Percentiles rank a stretch among this genome's conserved stretches.
These are phyloP conservation scores for Cladobotryum mycophilum DNA, from an alignment of 2,329 filamentous ascomycete species.

Conservation along the genomic window DNA sequence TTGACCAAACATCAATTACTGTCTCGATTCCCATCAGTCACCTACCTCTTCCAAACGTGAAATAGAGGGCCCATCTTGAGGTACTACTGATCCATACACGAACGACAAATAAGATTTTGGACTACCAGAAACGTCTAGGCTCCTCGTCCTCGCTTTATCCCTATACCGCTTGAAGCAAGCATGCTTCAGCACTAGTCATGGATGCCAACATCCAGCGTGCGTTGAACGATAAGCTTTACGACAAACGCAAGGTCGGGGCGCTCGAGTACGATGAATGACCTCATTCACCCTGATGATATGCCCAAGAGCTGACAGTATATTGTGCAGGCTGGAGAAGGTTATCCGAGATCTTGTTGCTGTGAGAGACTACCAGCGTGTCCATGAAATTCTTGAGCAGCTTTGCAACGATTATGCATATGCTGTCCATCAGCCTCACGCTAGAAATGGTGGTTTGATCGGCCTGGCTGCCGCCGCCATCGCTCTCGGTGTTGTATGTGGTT, in stretches of 20 bases:
- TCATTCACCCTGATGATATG: no score
- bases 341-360: constrained; percentile 76
- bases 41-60: no score
- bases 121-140: no score
- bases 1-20: no score
- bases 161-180: constrained; percentile 1
- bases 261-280: constrained; percentile 64
- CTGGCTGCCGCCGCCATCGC: constrained; percentile 94
- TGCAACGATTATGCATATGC: constrained; percentile 98
- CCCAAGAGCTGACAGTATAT: constrained; percentile 12
- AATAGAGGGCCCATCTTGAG: no score
- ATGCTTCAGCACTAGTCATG: constrained; percentile 47
- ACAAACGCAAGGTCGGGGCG: constrained; percentile 93
- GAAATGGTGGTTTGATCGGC: constrained; percentile 93
- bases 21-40: no score
- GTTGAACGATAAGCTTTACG: constrained; percentile 97
- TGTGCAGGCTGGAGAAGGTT: constrained; percentile 71
- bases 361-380: constrained; percentile 74
- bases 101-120: no score
- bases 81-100: no score
- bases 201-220: constrained; percentile 83
- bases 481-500: constrained; percentile 69
- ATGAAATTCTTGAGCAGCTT: constrained; percentile 87
- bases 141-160: background rate
- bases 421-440: constrained; percentile 90